A percentile compares a stretch with the other conserved stretches of the same genome.
phyloP scores from a whole-genome alignment of 1,284 basidiomycete species.

The Vanrija sp. region DNA sequence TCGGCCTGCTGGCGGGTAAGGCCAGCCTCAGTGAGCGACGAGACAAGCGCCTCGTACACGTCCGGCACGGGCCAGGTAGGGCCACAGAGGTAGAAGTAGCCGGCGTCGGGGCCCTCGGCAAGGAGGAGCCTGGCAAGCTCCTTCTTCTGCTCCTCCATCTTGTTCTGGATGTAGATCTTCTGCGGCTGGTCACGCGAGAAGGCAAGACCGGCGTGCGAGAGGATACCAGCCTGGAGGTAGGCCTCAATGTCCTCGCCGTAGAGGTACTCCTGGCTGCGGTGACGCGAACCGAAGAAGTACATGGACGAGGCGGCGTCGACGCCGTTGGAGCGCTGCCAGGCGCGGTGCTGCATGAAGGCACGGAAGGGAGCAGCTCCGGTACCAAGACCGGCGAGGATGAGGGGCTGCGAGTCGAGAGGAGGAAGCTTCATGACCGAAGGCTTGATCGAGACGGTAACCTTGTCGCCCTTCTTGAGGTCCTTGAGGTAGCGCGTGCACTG shows the following conservation, averaged over 20 bases:
- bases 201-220: constrained; percentile 85
- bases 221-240: constrained; percentile 70
- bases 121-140: constrained; percentile 67
- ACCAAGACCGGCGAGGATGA: constrained; percentile 98
- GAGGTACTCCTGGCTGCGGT: constrained; percentile 90
- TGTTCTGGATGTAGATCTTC: constrained; percentile 98
- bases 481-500: constrained; percentile 96
- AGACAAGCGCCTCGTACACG: constrained; percentile 86
- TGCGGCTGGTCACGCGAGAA: constrained; percentile 90
- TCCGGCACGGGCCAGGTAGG: constrained; percentile 99
- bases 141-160: constrained; percentile 86
- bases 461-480: constrained; percentile 74
- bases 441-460: constrained; percentile 96
- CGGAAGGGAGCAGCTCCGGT: constrained; percentile 97
- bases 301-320: constrained; percentile 75
- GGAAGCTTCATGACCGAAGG: constrained; percentile 99
- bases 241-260: constrained; percentile 63
- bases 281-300: constrained; percentile 98
- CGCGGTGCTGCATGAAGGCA: constrained; percentile 93
- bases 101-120: constrained; percentile 52
- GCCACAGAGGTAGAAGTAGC: constrained; percentile 94
- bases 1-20: constrained; percentile 67
- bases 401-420: constrained; percentile 74
- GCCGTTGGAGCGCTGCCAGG: constrained; percentile 71
- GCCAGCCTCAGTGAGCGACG: constrained; percentile 68